Evolutionary conservation across 345 rosid genomes (phyloP).

Genomic region (Syzygium aqueum): DNA sequence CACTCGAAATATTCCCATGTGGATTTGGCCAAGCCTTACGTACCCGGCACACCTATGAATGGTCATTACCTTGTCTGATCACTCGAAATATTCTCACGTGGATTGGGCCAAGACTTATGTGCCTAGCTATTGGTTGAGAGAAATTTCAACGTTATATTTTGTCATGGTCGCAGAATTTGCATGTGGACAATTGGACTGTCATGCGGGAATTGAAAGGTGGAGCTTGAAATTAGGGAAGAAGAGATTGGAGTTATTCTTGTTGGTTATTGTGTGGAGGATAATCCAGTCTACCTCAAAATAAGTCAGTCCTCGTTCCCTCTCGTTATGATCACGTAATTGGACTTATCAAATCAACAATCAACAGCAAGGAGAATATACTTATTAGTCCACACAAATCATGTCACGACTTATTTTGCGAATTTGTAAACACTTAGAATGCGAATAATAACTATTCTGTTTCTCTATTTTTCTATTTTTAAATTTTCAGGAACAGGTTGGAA

Average conservation of each 20-base stretch:
- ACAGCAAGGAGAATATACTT: neutral
- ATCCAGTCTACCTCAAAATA: neutral
- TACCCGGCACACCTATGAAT: neutral
- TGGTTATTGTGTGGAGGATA: neutral
- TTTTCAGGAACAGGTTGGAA: too few relatives aligned
- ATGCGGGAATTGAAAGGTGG: neutral
- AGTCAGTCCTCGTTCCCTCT: neutral
- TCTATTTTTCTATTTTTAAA: too few relatives aligned
- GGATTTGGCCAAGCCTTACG: neutral
- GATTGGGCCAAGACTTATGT: neutral
- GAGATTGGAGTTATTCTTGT: neutral
- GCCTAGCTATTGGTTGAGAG: neutral
- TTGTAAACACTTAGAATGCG: too few relatives aligned
- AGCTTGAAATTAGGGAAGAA: neutral
- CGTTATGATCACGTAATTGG: neutral
- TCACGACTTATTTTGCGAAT: neutral
- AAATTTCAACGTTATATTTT: too few relatives aligned
- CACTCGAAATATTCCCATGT: neutral
- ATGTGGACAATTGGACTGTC: neutral
- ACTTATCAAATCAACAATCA: neutral
- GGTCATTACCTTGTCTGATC: neutral
- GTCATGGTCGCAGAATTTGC: neutral
- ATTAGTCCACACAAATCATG: neutral
- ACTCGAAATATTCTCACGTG: too few relatives aligned
- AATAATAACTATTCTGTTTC: too few relatives aligned